Evolutionary conservation across 306 rosid genomes (phyloP).

Genomic region (Prunus davidiana): DNA sequence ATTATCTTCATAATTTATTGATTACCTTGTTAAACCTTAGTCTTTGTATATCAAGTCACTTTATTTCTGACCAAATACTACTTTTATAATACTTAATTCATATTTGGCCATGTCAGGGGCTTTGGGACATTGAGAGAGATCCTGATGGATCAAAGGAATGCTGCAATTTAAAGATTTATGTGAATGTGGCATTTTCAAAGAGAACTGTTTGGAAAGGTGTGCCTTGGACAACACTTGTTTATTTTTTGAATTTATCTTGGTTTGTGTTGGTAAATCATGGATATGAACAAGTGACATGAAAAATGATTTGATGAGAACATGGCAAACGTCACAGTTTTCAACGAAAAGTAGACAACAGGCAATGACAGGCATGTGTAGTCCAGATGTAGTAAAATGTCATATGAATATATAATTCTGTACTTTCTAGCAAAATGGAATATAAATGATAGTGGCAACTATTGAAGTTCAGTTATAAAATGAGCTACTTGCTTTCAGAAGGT

Average conservation of each 20-base stretch:
- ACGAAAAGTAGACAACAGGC: neutral
- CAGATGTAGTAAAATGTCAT: neutral
- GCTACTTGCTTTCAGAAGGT: neutral
- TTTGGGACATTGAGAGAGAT: conserved; percentile 72
- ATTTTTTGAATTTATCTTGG: neutral
- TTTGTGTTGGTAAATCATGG: neutral
- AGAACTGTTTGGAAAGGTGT: conserved; percentile 86
- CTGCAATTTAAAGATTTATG: conserved; percentile 61
- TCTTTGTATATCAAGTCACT: neutral
- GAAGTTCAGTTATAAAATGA: neutral
- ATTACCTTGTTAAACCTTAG: neutral
- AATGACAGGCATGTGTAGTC: neutral
- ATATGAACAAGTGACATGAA: neutral
- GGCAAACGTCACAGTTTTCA: neutral
- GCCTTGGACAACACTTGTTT: conserved; percentile 6
- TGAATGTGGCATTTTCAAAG: conserved; percentile 76
- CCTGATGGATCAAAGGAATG: conserved; percentile 50
- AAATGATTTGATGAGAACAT: neutral
- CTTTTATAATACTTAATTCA: no score
- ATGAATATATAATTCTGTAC: neutral
- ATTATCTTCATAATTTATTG: neutral
- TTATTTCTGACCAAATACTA: neutral
- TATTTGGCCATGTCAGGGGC: conserved; percentile 42
- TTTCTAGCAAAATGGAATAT: neutral
- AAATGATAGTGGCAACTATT: neutral